Conservation (phyloP, 1,284 basidiomycete species). For the Rhodotorula sp. region DNA sequence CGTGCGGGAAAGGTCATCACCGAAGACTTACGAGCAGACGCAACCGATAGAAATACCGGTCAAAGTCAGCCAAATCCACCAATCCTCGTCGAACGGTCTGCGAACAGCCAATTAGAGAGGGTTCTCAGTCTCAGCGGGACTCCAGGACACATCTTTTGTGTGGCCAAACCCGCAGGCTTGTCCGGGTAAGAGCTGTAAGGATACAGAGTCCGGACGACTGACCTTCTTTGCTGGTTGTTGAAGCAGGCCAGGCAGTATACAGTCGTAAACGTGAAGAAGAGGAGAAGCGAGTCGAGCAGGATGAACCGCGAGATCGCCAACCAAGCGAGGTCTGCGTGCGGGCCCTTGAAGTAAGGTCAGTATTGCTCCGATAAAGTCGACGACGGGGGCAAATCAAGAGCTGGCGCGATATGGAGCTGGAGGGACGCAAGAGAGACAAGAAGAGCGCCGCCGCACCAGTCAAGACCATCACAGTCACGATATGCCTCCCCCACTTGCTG, state of each 20-base stretch:
- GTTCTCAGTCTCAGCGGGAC: neutral
- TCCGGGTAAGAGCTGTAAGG: neutral
- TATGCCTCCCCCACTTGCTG: conserved; percentile 82
- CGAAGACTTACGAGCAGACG: conserved; percentile 69
- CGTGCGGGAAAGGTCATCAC: too few relatives aligned
- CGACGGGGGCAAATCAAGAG: neutral
- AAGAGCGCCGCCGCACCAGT: conserved; percentile 60
- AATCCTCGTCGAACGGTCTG: conserved; percentile 86
- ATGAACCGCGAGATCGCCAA: conserved; percentile 95
- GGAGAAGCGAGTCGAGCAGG: conserved; percentile 92
- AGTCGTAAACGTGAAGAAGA: conserved; percentile 97
- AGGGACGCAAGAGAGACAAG: neutral
- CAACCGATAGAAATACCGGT: conserved; percentile 92
- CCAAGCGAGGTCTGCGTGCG: conserved; percentile 80
- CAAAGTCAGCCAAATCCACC: conserved; percentile 92
- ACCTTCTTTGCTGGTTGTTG: conserved; percentile 92
- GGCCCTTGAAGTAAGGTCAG: neutral
- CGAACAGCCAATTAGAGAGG: neutral
- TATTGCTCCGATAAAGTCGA: too few relatives aligned
- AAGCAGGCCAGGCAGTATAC: conserved; percentile 94
- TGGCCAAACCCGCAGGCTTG: neutral
- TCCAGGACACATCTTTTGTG: neutral
- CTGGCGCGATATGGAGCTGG: too few relatives aligned
- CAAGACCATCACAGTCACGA: conserved; percentile 91
- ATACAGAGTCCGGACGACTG: conserved; percentile 45